A percentile compares a stretch with the other conserved stretches of the same genome.
Conservation (phyloP, 768 basidiomycete genomes). For the Suillus discolor region DNA sequence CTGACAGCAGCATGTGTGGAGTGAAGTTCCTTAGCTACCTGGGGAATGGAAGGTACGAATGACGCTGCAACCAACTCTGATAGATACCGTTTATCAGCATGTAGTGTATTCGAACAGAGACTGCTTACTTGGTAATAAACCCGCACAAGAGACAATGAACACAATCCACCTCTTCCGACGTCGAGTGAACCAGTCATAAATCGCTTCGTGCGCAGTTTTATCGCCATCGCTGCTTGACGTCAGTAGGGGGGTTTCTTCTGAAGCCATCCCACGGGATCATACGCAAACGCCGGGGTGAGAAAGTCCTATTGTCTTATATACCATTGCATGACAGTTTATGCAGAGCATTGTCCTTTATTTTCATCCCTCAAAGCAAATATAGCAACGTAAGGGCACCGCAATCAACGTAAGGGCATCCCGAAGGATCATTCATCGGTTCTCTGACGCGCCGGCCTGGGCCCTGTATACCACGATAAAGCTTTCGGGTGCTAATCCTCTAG, state of each 20-base stretch:
- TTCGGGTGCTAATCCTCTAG: not conserved
- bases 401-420: no score
- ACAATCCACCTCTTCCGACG: constrained; percentile 12
- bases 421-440: no score
- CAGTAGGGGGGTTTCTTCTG: constrained; percentile 12
- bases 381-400: no score
- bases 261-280: not conserved
- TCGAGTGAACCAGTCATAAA: constrained; percentile 12
- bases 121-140: constrained; percentile 8
- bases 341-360: no score
- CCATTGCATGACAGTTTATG: no score
- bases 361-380: no score
- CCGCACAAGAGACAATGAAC: constrained; percentile 9
- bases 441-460: no score
- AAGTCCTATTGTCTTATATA: no score
- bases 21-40: constrained; percentile 61
- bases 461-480: not conserved
- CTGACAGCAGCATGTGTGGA: constrained; percentile 60
- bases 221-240: not conserved
- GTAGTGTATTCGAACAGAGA: not conserved
- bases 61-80: constrained; percentile 67
- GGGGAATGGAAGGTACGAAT: constrained; percentile 70
- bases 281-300: not conserved
- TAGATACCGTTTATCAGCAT: not conserved
- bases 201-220: not conserved